A percentile compares a stretch with the other conserved stretches of the same genome.
Conservation (phyloP, 306 rosid genomes). For the Gastrolobium villosum region DNA sequence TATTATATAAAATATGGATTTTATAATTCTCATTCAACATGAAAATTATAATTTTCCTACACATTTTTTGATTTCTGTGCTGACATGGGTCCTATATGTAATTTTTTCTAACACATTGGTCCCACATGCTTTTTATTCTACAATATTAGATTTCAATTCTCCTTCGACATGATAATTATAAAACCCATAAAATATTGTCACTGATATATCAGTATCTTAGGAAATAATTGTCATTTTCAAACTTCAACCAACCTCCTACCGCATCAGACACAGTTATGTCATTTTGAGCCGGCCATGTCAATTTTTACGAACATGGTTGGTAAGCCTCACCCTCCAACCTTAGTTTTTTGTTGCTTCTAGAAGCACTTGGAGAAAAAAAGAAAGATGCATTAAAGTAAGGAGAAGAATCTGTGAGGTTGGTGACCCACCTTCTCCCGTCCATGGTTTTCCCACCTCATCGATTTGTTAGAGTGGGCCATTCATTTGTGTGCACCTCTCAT, state of each 20-base stretch:
- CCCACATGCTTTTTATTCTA: no score
- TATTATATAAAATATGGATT: no score
- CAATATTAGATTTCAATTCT: no score
- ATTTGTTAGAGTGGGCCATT: conserved; percentile 37
- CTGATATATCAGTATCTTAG: neutral
- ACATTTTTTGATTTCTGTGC: no score
- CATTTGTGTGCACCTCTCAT: conserved; percentile 37
- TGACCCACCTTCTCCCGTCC: conserved; percentile 54
- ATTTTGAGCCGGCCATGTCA: conserved; percentile 47
- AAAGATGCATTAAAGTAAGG: conserved; percentile 25
- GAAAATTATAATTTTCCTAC: no score
- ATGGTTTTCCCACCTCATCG: conserved; percentile 44
- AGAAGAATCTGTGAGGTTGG: conserved; percentile 54
- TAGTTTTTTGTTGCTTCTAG: conserved; percentile 50
- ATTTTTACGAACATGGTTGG: conserved; percentile 50
- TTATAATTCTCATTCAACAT: no score
- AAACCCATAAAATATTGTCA: neutral
- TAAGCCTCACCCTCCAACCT: conserved; percentile 51
- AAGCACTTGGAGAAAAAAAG: conserved; percentile 8
- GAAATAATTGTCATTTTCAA: conserved; percentile 46
- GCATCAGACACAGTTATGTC: conserved; percentile 39
- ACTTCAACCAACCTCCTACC: conserved; percentile 36
- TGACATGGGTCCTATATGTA: no score
- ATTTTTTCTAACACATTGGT: no score
- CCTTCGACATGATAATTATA: no score